phyloP scores from a whole-genome alignment of 2,329 filamentous ascomycete genomes.

The Pseudogymnoascus sp. region DNA sequence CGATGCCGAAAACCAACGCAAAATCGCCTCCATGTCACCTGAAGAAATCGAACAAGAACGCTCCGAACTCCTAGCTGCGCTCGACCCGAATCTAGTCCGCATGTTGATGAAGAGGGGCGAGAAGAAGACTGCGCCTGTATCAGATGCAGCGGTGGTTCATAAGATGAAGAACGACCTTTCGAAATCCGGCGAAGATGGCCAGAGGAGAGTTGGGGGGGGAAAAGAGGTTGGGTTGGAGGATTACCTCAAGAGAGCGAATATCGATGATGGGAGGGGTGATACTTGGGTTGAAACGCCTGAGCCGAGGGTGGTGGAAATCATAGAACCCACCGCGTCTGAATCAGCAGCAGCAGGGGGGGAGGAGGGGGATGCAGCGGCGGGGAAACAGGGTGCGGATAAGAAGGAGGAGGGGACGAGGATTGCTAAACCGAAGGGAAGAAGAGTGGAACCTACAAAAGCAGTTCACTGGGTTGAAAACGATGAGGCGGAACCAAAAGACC shows the following conservation, averaged over 20 bases:
- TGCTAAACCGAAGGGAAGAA: not conserved
- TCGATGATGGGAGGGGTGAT: constrained; percentile 27
- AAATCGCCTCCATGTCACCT: constrained; percentile 68
- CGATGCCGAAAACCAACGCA: constrained; percentile 70
- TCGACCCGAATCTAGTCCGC: constrained; percentile 70
- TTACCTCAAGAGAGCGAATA: constrained; percentile 21
- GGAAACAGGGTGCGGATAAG: too few relatives aligned
- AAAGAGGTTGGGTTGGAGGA: not conserved
- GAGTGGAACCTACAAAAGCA: not conserved
- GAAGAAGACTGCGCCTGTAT: constrained; percentile 43
- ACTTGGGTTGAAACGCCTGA: constrained; percentile 19
- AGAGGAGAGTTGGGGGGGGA: not conserved
- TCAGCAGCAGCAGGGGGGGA: too few relatives aligned
- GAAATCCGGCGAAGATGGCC: not conserved
- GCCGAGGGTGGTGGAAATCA: too few relatives aligned
- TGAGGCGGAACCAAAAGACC: not conserved
- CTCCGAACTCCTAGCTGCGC: constrained; percentile 66
- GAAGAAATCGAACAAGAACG: constrained; percentile 75
- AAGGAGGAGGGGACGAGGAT: not conserved
- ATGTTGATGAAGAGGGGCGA: constrained; percentile 56
- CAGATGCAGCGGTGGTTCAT: not conserved
- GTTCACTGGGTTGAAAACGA: not conserved
- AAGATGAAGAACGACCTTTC: not conserved
- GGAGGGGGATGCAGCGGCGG: too few relatives aligned
- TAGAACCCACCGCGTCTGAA: too few relatives aligned